phyloP scores from a whole-genome alignment of 352 stramenopile species.

The Chrysophaeum taylorii region DNA sequence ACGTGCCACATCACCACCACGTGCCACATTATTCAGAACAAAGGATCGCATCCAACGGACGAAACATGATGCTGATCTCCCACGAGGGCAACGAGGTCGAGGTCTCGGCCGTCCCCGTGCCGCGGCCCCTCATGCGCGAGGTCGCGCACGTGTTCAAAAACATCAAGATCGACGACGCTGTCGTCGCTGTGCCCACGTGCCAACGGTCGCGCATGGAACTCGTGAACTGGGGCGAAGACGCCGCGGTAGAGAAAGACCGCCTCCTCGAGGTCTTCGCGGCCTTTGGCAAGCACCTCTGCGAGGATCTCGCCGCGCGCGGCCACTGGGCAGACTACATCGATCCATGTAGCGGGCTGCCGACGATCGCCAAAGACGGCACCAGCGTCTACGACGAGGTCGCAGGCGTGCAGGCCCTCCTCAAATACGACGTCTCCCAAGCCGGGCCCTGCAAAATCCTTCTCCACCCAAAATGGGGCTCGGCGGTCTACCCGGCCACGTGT shows the following conservation, averaged over 20 bases:
- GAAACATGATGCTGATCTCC: no score
- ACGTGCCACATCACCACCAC: no score
- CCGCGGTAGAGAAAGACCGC: conserved; percentile 85
- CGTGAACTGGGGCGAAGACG: conserved; percentile 78
- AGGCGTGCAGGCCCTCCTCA: conserved; percentile 48
- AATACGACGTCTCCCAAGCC: conserved; percentile 51
- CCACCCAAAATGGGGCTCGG: conserved; percentile 81
- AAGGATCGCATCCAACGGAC: no score
- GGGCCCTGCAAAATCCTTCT: conserved; percentile 91
- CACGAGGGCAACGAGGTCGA: no score
- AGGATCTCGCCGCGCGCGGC: conserved; percentile 53
- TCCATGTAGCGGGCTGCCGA: conserved; percentile 87
- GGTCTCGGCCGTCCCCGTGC: no score
- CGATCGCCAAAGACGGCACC: conserved; percentile 76
- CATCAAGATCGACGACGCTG: conserved; percentile 36
- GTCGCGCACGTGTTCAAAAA: conserved; percentile 53
- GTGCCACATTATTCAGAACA: no score
- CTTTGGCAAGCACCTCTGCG: conserved; percentile 72
- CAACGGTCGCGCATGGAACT: conserved; percentile 82
- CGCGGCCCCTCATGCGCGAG: conserved; percentile 37
- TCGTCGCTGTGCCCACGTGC: conserved; percentile 81
- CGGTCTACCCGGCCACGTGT: conserved; percentile 88
- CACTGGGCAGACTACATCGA: conserved; percentile 95
- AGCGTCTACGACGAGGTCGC: conserved; percentile 74
- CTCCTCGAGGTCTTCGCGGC: conserved; percentile 84